Conservation (phyloP, 2,329 filamentous ascomycete species). For the Lecanicillium sp. region DNA sequence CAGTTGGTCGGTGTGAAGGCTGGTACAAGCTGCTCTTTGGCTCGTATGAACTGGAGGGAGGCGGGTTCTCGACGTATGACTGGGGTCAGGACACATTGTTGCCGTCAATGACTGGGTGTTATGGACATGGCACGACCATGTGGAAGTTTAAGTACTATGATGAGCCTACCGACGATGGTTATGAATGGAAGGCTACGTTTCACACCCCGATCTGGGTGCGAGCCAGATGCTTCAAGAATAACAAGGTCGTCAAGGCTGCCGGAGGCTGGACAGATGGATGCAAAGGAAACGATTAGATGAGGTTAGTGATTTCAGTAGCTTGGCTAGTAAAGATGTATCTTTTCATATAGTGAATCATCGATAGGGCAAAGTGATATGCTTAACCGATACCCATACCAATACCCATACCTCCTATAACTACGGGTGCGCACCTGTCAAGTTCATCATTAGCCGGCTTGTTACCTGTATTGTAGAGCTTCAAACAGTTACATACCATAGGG, state of each 20-base stretch:
- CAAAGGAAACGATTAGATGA: constrained; percentile 9
- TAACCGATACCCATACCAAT: too few relatives aligned
- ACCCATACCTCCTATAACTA: too few relatives aligned
- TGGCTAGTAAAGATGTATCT: too few relatives aligned
- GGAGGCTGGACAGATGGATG: constrained; percentile 12
- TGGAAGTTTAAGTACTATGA: constrained; percentile 20
- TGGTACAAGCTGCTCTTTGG: constrained; percentile 13
- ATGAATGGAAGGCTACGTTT: constrained; percentile 16
- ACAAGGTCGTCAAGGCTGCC: constrained; percentile 13
- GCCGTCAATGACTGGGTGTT: constrained; percentile 12
- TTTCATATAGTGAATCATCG: too few relatives aligned
- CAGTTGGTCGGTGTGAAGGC: constrained; percentile 14
- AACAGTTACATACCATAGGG: too few relatives aligned
- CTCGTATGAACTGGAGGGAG: constrained; percentile 15
- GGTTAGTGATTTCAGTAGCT: background rate
- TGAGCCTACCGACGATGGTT: constrained; percentile 14
- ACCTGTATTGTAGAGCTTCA: too few relatives aligned
- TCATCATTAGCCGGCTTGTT: too few relatives aligned
- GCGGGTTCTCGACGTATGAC: constrained; percentile 18
- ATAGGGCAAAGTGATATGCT: too few relatives aligned
- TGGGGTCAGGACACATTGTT: constrained; percentile 16
- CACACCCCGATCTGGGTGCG: constrained; percentile 15
- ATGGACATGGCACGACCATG: constrained; percentile 12
- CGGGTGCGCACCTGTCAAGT: too few relatives aligned
- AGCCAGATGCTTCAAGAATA: constrained; percentile 15